These are phyloP conservation scores for Arabis hirsuta DNA, from an alignment of 345 rosid genomes.

Conservation along the genomic window DNA sequence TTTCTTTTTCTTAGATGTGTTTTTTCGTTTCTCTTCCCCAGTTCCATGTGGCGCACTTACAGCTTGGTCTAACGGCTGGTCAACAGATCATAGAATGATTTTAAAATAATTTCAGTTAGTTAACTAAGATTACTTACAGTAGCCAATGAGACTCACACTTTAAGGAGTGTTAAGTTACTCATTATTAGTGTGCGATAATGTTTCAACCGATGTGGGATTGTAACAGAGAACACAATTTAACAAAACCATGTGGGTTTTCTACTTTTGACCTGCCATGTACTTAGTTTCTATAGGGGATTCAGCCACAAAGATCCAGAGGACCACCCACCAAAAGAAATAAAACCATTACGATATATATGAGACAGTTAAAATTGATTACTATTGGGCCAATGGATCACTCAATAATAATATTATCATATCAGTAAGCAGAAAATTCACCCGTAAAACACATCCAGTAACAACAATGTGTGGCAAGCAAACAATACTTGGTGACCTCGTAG, in stretches of 20 bases:
- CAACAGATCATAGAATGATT: constrained; percentile 38
- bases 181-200: background rate
- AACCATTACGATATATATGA: background rate
- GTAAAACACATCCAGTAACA: background rate
- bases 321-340: background rate
- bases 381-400: background rate
- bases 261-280: background rate
- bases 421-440: background rate
- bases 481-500: background rate
- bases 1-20: constrained; percentile 45
- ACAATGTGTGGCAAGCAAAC: constrained; percentile 16
- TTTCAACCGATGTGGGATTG: background rate
- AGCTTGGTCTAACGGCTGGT: constrained; percentile 44
- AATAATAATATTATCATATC: background rate
- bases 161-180: background rate
- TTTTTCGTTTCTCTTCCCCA: constrained; percentile 45
- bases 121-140: background rate
- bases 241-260: background rate
- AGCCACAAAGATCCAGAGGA: background rate
- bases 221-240: background rate
- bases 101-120: constrained; percentile 9
- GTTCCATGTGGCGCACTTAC: constrained; percentile 42
- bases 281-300: background rate
- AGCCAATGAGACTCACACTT: background rate
- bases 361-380: background rate